Percentiles rank a stretch among this genome's conserved stretches.
phyloP scores from a whole-genome alignment of 176 grass and related monocot genomes.

The Calamus simplicifolius region DNA sequence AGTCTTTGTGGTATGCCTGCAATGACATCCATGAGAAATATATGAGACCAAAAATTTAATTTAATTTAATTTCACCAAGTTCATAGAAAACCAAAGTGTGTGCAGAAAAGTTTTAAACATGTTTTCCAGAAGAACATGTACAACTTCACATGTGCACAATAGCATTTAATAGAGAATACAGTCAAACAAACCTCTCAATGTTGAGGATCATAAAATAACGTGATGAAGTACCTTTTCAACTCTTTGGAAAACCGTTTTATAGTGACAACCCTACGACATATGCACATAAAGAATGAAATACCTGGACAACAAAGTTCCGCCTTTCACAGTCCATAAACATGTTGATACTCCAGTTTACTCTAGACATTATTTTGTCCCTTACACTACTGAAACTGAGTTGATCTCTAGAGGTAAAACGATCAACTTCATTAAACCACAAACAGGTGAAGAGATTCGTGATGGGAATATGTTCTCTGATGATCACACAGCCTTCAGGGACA shows the following conservation, averaged over 20 bases:
- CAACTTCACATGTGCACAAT: no score
- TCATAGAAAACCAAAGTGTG: no score
- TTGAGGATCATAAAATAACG: neutral
- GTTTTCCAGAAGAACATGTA: no score
- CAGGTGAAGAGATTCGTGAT: slow-evolving; percentile 94
- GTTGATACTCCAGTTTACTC: slow-evolving; percentile 70
- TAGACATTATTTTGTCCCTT: slow-evolving; percentile 74
- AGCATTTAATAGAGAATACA: no score
- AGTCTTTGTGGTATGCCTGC: slow-evolving; percentile 14
- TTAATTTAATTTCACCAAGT: neutral
- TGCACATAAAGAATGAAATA: slow-evolving; percentile 19
- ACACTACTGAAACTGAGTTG: slow-evolving; percentile 93
- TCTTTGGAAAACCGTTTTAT: neutral
- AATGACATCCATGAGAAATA: neutral
- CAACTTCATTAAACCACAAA: slow-evolving; percentile 96
- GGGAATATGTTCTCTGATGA: slow-evolving; percentile 78
- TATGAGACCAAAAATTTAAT: neutral
- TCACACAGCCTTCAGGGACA: slow-evolving; percentile 97
- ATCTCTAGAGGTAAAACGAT: slow-evolving; percentile 83
- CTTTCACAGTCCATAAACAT: slow-evolving; percentile 99
- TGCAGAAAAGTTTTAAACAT: no score
- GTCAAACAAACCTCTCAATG: no score
- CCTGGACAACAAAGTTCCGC: slow-evolving; percentile 93
- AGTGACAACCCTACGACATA: neutral
- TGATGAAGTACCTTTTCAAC: neutral